Evolutionary conservation across 176 grass and related monocot species (phyloP).

Genomic region (Puya raimondii): DNA sequence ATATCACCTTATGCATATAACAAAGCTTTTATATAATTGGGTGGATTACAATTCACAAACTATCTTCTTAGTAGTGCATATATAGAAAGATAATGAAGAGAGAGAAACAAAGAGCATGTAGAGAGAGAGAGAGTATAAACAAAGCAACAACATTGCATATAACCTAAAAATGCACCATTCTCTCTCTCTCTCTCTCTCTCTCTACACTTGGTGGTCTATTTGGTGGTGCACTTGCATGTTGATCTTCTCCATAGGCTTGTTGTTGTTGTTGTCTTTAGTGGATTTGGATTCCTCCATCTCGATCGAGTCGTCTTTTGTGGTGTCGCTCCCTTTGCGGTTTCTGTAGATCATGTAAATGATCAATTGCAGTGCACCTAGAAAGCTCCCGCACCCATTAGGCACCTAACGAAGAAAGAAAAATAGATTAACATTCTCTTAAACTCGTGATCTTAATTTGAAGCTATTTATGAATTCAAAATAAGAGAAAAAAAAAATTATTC

Average conservation of each 20-base stretch:
- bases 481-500: not conserved
- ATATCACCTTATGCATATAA: no score
- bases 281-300: slow-evolving; percentile 49
- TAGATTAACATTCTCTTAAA: not conserved
- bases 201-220: slow-evolving; percentile 43
- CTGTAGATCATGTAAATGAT: slow-evolving; percentile 81
- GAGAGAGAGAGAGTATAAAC: no score
- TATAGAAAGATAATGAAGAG: no score
- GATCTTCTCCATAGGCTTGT: not conserved
- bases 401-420: slow-evolving; percentile 32
- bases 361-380: slow-evolving; percentile 63
- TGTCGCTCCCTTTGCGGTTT: slow-evolving; percentile 47
- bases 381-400: slow-evolving; percentile 82
- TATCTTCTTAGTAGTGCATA: no score
- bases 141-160: no score
- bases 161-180: no score
- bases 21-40: no score
- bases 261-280: slow-evolving; percentile 21
- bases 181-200: no score
- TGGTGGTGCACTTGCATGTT: slow-evolving; percentile 20
- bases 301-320: slow-evolving; percentile 20
- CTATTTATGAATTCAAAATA: not conserved
- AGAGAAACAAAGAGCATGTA: no score
- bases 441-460: not conserved
- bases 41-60: no score